Base-by-base conservation (phyloP, 352 stramenopile species). In the Globisporangium yorkense region DNA sequence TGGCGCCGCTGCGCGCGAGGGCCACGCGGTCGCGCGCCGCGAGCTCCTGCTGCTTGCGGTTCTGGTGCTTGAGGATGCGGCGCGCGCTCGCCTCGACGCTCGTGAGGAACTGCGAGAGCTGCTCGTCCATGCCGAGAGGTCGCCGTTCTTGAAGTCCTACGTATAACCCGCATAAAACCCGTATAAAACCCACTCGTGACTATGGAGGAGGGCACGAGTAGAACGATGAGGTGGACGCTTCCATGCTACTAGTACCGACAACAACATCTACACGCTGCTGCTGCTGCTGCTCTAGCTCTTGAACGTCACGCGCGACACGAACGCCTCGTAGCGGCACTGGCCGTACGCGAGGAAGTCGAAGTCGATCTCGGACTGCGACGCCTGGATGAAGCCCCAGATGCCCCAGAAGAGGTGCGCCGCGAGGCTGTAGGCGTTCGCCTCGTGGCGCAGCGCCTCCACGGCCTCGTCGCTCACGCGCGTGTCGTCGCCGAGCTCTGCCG, bases 271-370 rank as follows among this genome's bases (percentile, higher is more conserved):
- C 16, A 47, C 41, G 10, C 40, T 46, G 9, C 33, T 37, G 33
- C 33, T 6, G 5, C 1, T 10, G 33, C 33, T 46, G 21, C 21
- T 20, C 68, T 68, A 79, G 20, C 86, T 63, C 49, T 70, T 66
- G 44, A 84, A 50, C 31, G 80, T 89, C 40, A 79, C 62, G 54
- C 71, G 71, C 18, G 72, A 82, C 64, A 78, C 87, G 65, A 87
- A 94, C 3, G 75, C 80, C 13, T 85, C 66, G 61, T 89, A 87
- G 39, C 81, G 84, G 64, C 80, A 86, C 46, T 75, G 64, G 24
- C 72, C 88, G 66, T 97, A 98, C 5, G 64, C 75, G 24, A 96
- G 24, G 59, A 96, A 98, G 74, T 97, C 89, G 68, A 98, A 98
- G 57, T 97, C 86, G 41, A 97, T 97, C 56, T 75, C 70, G 5